Conservation (phyloP, 2,329 filamentous ascomycete species). For the Coniella vitis region DNA sequence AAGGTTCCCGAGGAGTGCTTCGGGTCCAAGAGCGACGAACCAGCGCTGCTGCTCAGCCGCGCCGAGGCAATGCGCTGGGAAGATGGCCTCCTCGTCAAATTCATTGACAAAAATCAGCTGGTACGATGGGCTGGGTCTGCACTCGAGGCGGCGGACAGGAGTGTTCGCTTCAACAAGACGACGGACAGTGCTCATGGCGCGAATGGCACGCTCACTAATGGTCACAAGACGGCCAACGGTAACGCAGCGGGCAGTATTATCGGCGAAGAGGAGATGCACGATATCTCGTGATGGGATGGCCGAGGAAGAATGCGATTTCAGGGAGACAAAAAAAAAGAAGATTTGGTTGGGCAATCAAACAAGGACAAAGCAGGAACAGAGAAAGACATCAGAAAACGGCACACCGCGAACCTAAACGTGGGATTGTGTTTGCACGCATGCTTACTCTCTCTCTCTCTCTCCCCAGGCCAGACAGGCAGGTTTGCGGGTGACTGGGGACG, state of each 20-base stretch:
- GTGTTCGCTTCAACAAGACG: conserved; percentile 4
- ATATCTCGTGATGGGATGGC: not conserved
- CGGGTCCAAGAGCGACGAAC: conserved; percentile 43
- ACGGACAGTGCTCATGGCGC: conserved; percentile 5
- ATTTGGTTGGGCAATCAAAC: no score
- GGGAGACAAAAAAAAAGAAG: not conserved
- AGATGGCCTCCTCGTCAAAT: conserved; percentile 56
- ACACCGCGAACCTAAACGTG: no score
- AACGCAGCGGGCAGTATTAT: conserved; percentile 10
- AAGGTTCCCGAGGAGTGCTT: conserved; percentile 56
- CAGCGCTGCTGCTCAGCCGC: conserved; percentile 59
- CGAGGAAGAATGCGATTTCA: not conserved
- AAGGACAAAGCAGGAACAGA: no score
- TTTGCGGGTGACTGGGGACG: no score
- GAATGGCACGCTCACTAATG: conserved; percentile 7
- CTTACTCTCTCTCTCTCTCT: no score
- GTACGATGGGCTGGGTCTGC: conserved; percentile 55
- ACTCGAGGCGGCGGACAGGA: conserved; percentile 29
- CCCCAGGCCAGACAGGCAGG: no score
- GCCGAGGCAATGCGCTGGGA: conserved; percentile 67
- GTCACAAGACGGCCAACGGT: conserved; percentile 6
- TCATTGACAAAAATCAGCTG: conserved; percentile 62
- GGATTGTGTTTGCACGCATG: no score
- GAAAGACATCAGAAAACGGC: no score
- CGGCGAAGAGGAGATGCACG: conserved; percentile 8